Evolutionary conservation across 768 basidiomycete genomes (phyloP), one percentile per base, ranked within the genome.

Genomic region (Suillus hirtellus): DNA sequence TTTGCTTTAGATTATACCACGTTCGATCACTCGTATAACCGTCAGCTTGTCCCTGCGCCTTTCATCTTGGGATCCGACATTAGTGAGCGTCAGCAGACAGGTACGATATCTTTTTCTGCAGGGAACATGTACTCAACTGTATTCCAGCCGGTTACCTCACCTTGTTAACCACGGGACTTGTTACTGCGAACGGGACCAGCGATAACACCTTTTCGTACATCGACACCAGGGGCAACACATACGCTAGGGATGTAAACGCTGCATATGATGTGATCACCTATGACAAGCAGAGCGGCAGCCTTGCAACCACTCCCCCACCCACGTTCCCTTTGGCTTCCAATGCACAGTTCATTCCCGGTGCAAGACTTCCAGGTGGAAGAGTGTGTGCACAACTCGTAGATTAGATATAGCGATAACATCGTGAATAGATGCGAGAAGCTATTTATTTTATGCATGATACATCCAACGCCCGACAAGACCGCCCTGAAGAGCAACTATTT

Each of bases 11-110:
- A 83, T 69, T 78, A 79, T 58, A 75, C 81, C 11, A 68, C 70
- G 3, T 81, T 93, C 63, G 88, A 92, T 67, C 90, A 91, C 68
- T 87, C 86, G 0, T 93, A 90, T 69, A 73, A 84, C 58, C 85
- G 90, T 27, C 75, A 78, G 27, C 73, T 87, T 44, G 69, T 82
- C 15, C 89, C 89, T 1, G 79, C 80, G 46, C 86, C 89, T 2
- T 83, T 88, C 65, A 80, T 85, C 60, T 69, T 85, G 6, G 81
- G 81, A 11, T 88, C 86, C 10, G 82, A 81, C 11, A 90, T 89
- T 38, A 64, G 73, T 19, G 83, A 88, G 64, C 82, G 78, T 31
- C 91, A 93, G 70, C 73, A 81, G 40, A 81, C 89, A 12, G 78
- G 88, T 87, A 65, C 70, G 83, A 21, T 21, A 2, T 27, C 14